A percentile compares a stretch with the other conserved stretches of the same genome.
phyloP scores from a whole-genome alignment of 352 stramenopile genomes.

The Globisporangium splendens region DNA sequence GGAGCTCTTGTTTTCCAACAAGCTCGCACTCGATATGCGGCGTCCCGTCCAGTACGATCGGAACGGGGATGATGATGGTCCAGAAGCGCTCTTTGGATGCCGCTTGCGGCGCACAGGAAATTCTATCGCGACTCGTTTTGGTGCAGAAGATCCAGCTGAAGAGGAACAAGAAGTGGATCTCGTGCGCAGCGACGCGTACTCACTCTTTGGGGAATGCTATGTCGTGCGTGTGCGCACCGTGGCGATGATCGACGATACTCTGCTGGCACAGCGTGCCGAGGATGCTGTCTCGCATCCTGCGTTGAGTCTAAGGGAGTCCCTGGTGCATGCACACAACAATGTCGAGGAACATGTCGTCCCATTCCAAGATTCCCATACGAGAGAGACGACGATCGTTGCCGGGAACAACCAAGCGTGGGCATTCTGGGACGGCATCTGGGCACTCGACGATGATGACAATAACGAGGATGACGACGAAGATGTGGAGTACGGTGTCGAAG shows the following conservation, averaged over 20 bases:
- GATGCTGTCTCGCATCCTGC: neutral
- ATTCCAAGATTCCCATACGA: neutral
- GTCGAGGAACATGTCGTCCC: neutral
- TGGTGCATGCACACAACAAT: neutral
- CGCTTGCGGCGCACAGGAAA: neutral
- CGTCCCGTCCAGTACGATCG: neutral
- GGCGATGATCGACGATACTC: neutral
- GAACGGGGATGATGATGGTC: neutral
- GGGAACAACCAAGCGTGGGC: slow-evolving; percentile 8
- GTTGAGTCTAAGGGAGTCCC: no score
- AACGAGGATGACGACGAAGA: neutral
- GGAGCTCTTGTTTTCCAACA: slow-evolving; percentile 4
- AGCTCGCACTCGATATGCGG: neutral
- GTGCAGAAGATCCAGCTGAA: neutral
- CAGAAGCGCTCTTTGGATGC: slow-evolving; percentile 17
- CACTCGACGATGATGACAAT: slow-evolving; percentile 3
- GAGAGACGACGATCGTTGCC: slow-evolving; percentile 2
- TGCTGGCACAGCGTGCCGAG: neutral
- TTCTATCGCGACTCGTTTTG: neutral
- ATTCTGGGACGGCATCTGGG: slow-evolving; percentile 17
- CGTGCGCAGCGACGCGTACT: slow-evolving; percentile 13
- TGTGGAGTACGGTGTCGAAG: neutral
- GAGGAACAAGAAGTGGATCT: slow-evolving; percentile 11
- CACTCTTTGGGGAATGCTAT: slow-evolving; percentile 19
- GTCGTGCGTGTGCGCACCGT: slow-evolving; percentile 12